Base-by-base conservation (phyloP, 2,329 filamentous ascomycete species). In the Paracorniculantispora psalliotae region DNA sequence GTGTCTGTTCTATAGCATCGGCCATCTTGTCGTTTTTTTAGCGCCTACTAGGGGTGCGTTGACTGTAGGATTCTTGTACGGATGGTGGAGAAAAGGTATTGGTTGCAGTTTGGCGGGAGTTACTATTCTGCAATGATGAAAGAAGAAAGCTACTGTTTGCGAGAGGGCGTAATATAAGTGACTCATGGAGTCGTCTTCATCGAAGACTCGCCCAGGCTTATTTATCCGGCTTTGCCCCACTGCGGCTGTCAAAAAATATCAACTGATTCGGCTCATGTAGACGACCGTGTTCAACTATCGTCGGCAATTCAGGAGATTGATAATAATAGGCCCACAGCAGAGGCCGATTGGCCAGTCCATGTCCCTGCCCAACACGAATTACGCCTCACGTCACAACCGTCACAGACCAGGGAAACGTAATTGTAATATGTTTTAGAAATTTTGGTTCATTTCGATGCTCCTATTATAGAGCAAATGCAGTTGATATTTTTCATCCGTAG, bases 401-500 rank as follows among this genome's bases (percentile, higher is more conserved):
- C 46, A 46, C 55, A 25, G 21, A 21, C 37, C 7, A 19, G 17
- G 21, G n/a, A 59, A 52, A n/a, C 15, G 23, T 48, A 21, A 23
- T 37, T 51, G 19, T 37, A 35, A 47, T 12, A 52, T 59, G 37
- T 59, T 47, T 46, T 59, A 35, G 19, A 50, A 54, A 53, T 67
- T 66, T 72, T 71, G 72, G 71, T 76, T 74, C 70, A 75, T 74
- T 73, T 79, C 76, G 73, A 74, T 76, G 73, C 74, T 70, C 74
- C 68, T 69, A 71, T 76, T 75, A 73, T 71, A 74, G 78, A 79
- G 79, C 78, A 80, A 77, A 81, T 82, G 80, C 79, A 79, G 75
- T 76, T 77, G 77, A 79, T 77, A 79, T 80, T 80, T 78, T 80
- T 81, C 77, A 81, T 78, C 80, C 79, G 73, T 80, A 79, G 74